A percentile compares a stretch with the other conserved stretches of the same genome.
Evolutionary conservation across 495 filamentous ascomycete species (phyloP).

Genomic region (Xylaria cubensis): DNA sequence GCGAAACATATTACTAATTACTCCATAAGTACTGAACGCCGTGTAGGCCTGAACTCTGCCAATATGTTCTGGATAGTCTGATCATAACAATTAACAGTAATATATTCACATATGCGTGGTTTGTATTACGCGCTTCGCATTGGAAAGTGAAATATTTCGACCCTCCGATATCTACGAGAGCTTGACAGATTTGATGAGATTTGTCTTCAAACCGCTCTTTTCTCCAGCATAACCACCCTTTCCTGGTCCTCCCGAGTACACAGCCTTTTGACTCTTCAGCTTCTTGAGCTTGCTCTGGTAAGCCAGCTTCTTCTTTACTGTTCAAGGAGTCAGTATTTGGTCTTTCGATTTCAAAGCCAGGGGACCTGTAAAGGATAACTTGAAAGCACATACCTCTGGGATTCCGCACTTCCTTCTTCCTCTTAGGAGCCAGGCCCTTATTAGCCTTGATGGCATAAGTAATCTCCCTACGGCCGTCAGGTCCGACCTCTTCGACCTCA

Average conservation of each 20-base stretch:
- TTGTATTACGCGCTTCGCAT: neutral
- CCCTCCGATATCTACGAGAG: constrained; percentile 53
- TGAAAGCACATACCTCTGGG: constrained; percentile 59
- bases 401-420: constrained; percentile 92
- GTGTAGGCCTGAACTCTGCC: neutral
- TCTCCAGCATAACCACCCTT: constrained; percentile 91
- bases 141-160: neutral
- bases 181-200: constrained; percentile 91
- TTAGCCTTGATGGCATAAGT: constrained; percentile 95
- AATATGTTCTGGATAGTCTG: neutral
- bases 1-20: neutral
- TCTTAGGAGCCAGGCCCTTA: constrained; percentile 86
- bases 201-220: constrained; percentile 92
- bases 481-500: constrained; percentile 63
- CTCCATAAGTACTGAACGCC: neutral
- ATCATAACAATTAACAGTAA: neutral
- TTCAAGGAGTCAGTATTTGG: constrained; percentile 7
- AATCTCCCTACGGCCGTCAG: constrained; percentile 87
- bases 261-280: constrained; percentile 77
- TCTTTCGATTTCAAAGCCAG: neutral
- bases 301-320: constrained; percentile 94
- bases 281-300: constrained; percentile 96
- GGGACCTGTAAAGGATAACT: neutral
- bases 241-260: constrained; percentile 88
- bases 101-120: neutral